Evolutionary conservation across 208 protist genomes (phyloP).

Genomic region (Trypanosoma platydactyli): DNA sequence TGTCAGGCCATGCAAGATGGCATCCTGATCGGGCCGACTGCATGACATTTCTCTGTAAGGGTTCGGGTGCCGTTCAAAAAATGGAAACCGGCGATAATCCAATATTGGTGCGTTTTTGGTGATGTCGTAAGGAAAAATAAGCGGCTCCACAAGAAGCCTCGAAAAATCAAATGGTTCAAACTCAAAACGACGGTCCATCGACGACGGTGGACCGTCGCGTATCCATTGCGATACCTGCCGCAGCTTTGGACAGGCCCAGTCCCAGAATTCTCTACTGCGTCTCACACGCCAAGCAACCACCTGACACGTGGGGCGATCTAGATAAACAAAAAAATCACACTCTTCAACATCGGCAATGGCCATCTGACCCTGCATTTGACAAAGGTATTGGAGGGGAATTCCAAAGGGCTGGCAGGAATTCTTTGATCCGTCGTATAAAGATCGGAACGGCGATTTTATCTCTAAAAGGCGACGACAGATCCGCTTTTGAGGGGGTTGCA

Average conservation of each 20-base stretch:
- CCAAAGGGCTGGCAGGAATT: constrained; percentile 55
- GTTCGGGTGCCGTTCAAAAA: constrained; percentile 46
- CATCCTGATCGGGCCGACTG: constrained; percentile 2
- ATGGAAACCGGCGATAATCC: constrained; percentile 55
- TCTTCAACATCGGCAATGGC: constrained; percentile 78
- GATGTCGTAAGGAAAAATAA: constrained; percentile 82
- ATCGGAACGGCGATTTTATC: constrained; percentile 83
- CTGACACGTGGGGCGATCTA: constrained; percentile 54
- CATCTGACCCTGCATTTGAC: constrained; percentile 91
- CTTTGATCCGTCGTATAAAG: constrained; percentile 67
- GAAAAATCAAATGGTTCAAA: constrained; percentile 75
- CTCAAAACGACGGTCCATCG: constrained; percentile 57
- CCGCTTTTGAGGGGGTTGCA: not conserved
- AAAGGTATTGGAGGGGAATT: constrained; percentile 87
- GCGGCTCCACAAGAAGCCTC: constrained; percentile 52
- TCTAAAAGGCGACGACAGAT: constrained; percentile 57
- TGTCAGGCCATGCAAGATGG: constrained; percentile 12
- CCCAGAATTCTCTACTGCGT: constrained; percentile 69
- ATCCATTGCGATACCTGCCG: constrained; percentile 65
- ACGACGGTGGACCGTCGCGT: constrained; percentile 50
- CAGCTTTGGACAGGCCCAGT: constrained; percentile 79
- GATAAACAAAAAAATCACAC: constrained; percentile 92
- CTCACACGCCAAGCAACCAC: constrained; percentile 82
- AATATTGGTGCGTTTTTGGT: constrained; percentile 36
- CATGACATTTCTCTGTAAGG: constrained; percentile 30